Base-by-base conservation (phyloP, 345 rosid genomes). In the Eutrema japonicum region DNA sequence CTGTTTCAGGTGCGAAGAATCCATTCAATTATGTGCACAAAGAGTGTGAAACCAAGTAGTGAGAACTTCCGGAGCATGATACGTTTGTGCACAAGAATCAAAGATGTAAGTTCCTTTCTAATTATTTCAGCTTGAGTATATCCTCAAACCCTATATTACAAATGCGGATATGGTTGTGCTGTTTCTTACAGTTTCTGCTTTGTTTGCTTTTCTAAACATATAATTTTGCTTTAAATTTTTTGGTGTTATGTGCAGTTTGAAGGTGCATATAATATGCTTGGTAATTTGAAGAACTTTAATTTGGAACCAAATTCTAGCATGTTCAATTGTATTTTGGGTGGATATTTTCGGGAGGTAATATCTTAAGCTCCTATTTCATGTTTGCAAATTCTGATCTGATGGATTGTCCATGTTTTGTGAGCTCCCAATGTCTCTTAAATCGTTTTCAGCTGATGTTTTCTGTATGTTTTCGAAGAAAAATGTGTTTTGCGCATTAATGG, bases 291-390 rank as follows among this genome's bases (percentile, higher is more conserved):
- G 88, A 82, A 87, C 62, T 74, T 82, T 71, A 82, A 82, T 64
- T 35, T 92, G 84, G 59, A 40, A 36, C 96, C 91, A 27, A 84
- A 85, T 26, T 55, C 86, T 72, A 57, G 63, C 84, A 87, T 95
- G 87, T 95, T 83, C 79, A 95, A 95, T 46, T 71, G 81, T 75
- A 86, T 95, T 75, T 78, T 95, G 86, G 84, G 70, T 58, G 98
- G 94, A 72, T 87, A 83, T 68, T 95, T 85, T 76, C 86, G 92
- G 59, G 87, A 92, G 93, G 98, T 95, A 59, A 58, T 33, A 46
- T 59, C 67, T 49, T 47, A 50, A 36, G 13, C 64, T 72, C 37
- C 36, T 50, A 3, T 29, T 41, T 57, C 22, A 42, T 57, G n/a
- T 66, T n/a, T 55, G 55, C 38, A 14, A 49, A 61, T 42, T 48